phyloP scores from a whole-genome alignment of 352 stramenopile species.

The Phytopythium ostracodes region DNA sequence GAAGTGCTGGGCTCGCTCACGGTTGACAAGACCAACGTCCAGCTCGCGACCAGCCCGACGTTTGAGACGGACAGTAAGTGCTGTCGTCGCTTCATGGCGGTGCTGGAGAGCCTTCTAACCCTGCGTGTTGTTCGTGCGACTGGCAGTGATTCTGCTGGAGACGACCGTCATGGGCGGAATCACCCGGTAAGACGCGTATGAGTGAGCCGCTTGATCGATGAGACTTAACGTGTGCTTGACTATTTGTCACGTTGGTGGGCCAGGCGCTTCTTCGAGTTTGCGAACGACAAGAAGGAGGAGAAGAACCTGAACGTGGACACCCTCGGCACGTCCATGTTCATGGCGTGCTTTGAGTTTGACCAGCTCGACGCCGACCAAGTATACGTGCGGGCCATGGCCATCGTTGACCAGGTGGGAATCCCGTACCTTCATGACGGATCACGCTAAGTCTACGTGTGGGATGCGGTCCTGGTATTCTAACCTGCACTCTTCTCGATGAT shows the following conservation, averaged over 20 bases:
- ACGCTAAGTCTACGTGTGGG: too few relatives aligned
- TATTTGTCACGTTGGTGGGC: neutral
- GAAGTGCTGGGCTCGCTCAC: slow-evolving; percentile 75
- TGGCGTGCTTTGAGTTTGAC: slow-evolving; percentile 55
- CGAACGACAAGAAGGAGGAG: slow-evolving; percentile 23
- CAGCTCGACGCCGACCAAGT: slow-evolving; percentile 23
- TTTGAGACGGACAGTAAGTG: slow-evolving; percentile 35
- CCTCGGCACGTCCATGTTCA: slow-evolving; percentile 64
- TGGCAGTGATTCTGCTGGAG: slow-evolving; percentile 40
- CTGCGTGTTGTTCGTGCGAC: neutral
- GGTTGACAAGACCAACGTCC: slow-evolving; percentile 67
- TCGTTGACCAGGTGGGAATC: slow-evolving; percentile 59
- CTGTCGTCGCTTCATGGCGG: neutral
- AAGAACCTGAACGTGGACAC: slow-evolving; percentile 38
- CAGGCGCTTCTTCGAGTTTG: slow-evolving; percentile 63
- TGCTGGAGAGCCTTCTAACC: neutral
- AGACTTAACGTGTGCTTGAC: neutral
- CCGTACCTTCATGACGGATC: neutral
- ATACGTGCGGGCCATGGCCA: slow-evolving; percentile 59
- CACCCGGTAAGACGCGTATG: slow-evolving; percentile 33
- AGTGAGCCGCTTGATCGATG: too few relatives aligned
- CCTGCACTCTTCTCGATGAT: neutral
- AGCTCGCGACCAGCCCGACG: slow-evolving; percentile 46
- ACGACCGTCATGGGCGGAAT: slow-evolving; percentile 38
- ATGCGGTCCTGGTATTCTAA: too few relatives aligned